Evolutionary conservation across 176 grass and related monocot genomes (phyloP).

Genomic region (Oryza meyeriana): DNA sequence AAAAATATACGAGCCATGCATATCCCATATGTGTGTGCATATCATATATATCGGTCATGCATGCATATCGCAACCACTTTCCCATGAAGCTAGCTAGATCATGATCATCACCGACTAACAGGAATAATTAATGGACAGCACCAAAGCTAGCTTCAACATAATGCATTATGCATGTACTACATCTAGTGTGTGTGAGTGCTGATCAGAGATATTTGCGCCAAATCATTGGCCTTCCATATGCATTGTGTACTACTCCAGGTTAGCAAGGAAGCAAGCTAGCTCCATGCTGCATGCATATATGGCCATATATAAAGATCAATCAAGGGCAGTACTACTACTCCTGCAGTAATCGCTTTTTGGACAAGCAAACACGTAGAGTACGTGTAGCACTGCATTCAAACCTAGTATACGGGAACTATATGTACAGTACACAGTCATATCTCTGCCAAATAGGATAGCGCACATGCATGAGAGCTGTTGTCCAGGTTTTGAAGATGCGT

Average conservation of each 20-base stretch:
- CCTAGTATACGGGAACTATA: too few species aligned
- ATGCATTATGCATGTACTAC: not conserved
- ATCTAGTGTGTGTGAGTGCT: not conserved
- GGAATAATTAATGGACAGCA: not conserved
- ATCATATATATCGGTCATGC: too few species aligned
- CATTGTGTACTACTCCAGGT: not conserved
- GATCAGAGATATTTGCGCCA: not conserved
- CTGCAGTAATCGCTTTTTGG: not conserved
- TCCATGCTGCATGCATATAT: not conserved
- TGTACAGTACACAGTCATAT: too few species aligned
- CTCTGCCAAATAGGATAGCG: not conserved
- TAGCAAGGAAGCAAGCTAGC: not conserved
- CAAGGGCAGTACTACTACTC: not conserved
- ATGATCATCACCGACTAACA: not conserved
- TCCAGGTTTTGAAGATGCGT: not conserved
- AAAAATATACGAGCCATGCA: too few species aligned
- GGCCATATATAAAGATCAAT: not conserved
- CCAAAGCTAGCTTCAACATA: not conserved
- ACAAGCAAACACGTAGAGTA: not conserved
- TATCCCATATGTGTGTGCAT: too few species aligned
- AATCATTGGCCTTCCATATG: not conserved
- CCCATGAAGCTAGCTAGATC: not conserved
- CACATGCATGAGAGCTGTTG: not conserved
- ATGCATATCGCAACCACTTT: too few species aligned
- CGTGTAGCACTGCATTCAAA: not conserved